Conservation (phyloP, 805 yeast genomes). For the Komagataella mondaviorum region DNA sequence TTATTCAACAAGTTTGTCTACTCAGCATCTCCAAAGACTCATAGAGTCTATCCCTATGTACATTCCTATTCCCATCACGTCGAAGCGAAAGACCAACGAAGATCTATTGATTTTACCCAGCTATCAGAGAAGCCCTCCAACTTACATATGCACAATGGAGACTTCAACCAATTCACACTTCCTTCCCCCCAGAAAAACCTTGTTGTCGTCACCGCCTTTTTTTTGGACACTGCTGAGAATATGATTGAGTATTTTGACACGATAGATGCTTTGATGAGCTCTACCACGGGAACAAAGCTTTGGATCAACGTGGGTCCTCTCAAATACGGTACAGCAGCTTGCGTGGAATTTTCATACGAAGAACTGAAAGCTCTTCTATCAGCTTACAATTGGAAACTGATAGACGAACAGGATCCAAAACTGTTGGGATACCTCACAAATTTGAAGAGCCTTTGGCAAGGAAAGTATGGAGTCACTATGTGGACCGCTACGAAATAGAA, state of each 20-base stretch:
- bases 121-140: slow-evolving; percentile 27
- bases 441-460: slow-evolving; percentile 57
- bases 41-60: slow-evolving; percentile 32
- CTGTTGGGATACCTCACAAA: slow-evolving; percentile 59
- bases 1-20: slow-evolving; percentile 51
- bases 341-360: slow-evolving; percentile 59
- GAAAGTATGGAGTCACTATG: slow-evolving; percentile 55
- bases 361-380: slow-evolving; percentile 45
- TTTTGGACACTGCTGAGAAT: slow-evolving; percentile 89
- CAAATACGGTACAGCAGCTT: slow-evolving; percentile 79
- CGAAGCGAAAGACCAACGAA: slow-evolving; percentile 31
- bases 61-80: slow-evolving; percentile 62
- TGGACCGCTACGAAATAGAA: slow-evolving; percentile 24
- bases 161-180: slow-evolving; percentile 44
- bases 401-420: slow-evolving; percentile 20
- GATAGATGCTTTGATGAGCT: slow-evolving; percentile 29
- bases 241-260: slow-evolving; percentile 61
- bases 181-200: slow-evolving; percentile 25
- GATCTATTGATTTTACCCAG: slow-evolving; percentile 22
- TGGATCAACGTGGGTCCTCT: slow-evolving; percentile 94
- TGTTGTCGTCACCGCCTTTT: slow-evolving; percentile 57
- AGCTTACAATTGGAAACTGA: slow-evolving; percentile 48
- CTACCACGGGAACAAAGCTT: slow-evolving; percentile 24
- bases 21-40: slow-evolving; percentile 8
- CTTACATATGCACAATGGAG: slow-evolving; percentile 37